Conservation (phyloP, 805 yeast species). For the Ogataea minuta region DNA sequence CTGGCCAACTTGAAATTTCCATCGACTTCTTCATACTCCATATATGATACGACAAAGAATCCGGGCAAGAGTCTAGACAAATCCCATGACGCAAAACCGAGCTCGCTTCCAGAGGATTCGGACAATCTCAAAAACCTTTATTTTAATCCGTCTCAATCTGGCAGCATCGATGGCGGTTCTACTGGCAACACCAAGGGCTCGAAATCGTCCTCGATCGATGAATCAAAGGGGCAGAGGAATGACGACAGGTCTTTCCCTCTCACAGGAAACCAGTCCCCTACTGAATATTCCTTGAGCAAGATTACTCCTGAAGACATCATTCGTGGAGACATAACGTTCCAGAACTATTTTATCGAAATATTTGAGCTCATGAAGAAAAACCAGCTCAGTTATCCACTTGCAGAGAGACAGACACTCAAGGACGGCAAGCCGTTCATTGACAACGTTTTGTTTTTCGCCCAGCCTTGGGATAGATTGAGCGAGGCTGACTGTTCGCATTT, state of each 20-base stretch:
- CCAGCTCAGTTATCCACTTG: slow-evolving; percentile 32
- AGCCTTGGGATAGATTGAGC: slow-evolving; percentile 26
- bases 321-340: slow-evolving; percentile 34
- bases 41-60: slow-evolving; percentile 9
- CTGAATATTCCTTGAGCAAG: slow-evolving; percentile 27
- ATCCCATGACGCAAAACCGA: slow-evolving; percentile 7
- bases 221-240: slow-evolving; percentile 24
- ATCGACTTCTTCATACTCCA: slow-evolving; percentile 6
- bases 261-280: slow-evolving; percentile 26
- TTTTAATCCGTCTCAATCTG: slow-evolving; percentile 20
- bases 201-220: slow-evolving; percentile 21
- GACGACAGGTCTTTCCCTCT: slow-evolving; percentile 32
- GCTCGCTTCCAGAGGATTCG: slow-evolving; percentile 21
- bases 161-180: slow-evolving; percentile 27
- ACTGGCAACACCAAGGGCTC: slow-evolving; percentile 29
- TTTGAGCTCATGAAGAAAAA: slow-evolving; percentile 31
- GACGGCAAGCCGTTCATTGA: slow-evolving; percentile 35
- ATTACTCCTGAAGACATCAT: slow-evolving; percentile 30
- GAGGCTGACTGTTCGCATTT: slow-evolving; percentile 28
- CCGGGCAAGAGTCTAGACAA: slow-evolving; percentile 5
- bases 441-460: slow-evolving; percentile 30
- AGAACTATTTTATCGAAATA: slow-evolving; percentile 32
- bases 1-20: slow-evolving; percentile 11
- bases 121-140: slow-evolving; percentile 26
- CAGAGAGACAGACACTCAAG: slow-evolving; percentile 30